Evolutionary conservation across 768 basidiomycete species (phyloP), one percentile per base, ranked within the genome.

Genomic region (Leccinum rimulosum): DNA sequence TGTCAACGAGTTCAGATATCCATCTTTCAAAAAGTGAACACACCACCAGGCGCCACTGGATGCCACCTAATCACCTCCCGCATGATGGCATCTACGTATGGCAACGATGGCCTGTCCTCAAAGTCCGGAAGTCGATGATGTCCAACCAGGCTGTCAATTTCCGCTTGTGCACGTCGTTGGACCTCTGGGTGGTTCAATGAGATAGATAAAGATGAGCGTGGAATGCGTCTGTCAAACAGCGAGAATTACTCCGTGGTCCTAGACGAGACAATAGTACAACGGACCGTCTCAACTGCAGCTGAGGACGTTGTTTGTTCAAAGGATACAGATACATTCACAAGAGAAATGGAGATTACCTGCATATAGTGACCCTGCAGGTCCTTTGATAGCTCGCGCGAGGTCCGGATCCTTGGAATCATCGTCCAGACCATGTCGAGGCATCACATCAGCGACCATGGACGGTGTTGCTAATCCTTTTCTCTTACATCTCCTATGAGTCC

Each of bases 301-400:
- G 10, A 43, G 9, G n/a, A 10, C 9, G 10, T n/a, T 2, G 40
- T 43, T 43, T 10, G 9, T 43, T 43, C 15, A 40, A 40, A 43
- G n/a, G 40, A 9, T 43, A 19, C 4, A 11, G 40, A 43, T 43
- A 3, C 10, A 5, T 43, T 10, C n/a, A 43, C 6, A 19, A 19
- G 40, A 43, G 9, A 43, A 43, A 43, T 19, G n/a, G 40, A n/a
- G 4, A 9, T 43, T 27, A 68, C 69, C 69, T 50, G 57, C 38
- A 45, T 62, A 70, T 4, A 63, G 27, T 6, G 63, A 50, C 27
- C 58, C 67, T 22, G 49, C 49, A 30, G 49, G 30, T 27, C 30
- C 25, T 7, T 30, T 30, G 49, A 27, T 30, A 27, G 49, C 49
- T 50, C 27, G 27, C 8, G 27, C 27, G 15, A 50, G 28, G 8